Evolutionary conservation across 768 basidiomycete genomes (phyloP).

Genomic region (Scleroderma bovista): DNA sequence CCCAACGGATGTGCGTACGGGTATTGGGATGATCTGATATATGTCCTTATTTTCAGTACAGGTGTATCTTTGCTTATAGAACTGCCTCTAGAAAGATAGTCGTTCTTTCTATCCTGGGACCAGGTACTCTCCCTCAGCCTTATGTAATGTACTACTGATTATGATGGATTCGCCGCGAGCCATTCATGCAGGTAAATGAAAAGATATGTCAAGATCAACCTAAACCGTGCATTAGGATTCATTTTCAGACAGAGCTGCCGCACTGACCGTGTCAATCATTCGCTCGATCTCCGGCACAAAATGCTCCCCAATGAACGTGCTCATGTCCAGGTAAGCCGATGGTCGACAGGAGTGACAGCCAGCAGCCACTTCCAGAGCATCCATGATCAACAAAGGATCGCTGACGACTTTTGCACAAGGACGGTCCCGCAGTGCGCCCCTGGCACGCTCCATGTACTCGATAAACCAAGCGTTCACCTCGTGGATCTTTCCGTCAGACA

Average conservation of each 20-base stretch:
- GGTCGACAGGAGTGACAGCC: constrained; percentile 27
- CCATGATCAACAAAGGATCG: constrained; percentile 26
- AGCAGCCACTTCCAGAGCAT: constrained; percentile 25
- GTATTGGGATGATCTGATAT: no score
- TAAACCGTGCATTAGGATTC: constrained; percentile 10
- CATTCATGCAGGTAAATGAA: constrained; percentile 12
- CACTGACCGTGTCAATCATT: constrained; percentile 21
- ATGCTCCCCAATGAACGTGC: constrained; percentile 27
- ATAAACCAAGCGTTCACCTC: constrained; percentile 32
- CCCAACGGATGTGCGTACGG: no score
- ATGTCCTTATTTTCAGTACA: no score
- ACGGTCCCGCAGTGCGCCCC: constrained; percentile 25
- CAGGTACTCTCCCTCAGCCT: no score
- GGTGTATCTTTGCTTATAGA: no score
- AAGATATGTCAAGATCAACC: constrained; percentile 29
- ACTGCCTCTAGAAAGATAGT: no score
- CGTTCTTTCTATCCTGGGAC: no score
- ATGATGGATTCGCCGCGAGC: no score
- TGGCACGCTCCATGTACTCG: constrained; percentile 30
- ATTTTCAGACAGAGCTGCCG: neutral
- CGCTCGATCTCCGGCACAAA: constrained; percentile 26
- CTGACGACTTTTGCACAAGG: constrained; percentile 26
- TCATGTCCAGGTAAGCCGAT: constrained; percentile 27
- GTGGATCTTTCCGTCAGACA: constrained; percentile 31
- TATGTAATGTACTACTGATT: no score